These are phyloP conservation scores for Afroboletus lepidellus DNA, from an alignment of 1,284 basidiomycete species.

Conservation along the genomic window DNA sequence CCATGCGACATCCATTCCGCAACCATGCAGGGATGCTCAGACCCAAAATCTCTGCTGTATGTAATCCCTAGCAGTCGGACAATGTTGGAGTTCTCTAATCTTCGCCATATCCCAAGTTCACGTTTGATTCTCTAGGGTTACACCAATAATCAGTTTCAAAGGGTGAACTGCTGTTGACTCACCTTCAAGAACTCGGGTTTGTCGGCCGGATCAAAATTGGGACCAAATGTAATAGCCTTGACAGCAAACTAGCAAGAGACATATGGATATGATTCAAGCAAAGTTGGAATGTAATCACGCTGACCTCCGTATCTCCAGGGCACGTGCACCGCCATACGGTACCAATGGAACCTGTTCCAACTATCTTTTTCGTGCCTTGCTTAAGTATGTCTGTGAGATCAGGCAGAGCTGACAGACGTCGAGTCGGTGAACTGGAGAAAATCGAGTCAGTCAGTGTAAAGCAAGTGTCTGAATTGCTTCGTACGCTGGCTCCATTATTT, in stretches of 20 bases:
- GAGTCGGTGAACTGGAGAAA: not conserved
- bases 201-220: not conserved
- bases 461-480: not conserved
- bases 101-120: conserved; percentile 7
- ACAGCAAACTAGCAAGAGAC: conserved; percentile 5
- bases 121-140: conserved; percentile 5
- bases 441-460: not conserved
- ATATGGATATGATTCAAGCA: not conserved
- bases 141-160: not conserved
- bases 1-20: conserved; percentile 12
- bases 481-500: not conserved
- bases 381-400: conserved; percentile 4
- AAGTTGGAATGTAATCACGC: not conserved
- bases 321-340: not conserved
- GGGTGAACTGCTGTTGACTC: not conserved
- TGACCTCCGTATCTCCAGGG: not conserved
- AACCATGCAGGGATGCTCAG: conserved; percentile 11
- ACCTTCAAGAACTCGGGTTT: conserved; percentile 2
- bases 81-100: conserved; percentile 7
- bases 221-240: conserved; percentile 1
- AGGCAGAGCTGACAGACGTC: not conserved
- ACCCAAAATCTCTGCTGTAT: not conserved
- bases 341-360: conserved; percentile 1
- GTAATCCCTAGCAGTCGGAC: conserved; percentile 3
- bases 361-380: not conserved